Evolutionary conservation across 2,329 filamentous ascomycete genomes (phyloP).

Genomic region (Penicillium crustosum): DNA sequence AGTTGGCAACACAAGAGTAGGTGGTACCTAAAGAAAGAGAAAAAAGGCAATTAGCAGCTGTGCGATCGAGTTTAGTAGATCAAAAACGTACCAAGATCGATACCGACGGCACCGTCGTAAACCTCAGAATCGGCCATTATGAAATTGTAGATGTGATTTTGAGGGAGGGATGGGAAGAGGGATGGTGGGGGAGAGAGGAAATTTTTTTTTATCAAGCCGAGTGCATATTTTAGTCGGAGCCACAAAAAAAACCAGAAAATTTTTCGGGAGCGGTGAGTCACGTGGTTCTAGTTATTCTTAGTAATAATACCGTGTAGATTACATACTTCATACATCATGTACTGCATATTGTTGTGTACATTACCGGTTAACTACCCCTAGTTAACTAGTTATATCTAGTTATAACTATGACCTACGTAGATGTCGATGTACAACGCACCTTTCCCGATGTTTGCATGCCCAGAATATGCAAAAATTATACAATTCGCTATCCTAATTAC

Average conservation of each 20-base stretch:
- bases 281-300: constrained; percentile 12
- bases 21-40: constrained; percentile 72
- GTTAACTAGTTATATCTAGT: no score
- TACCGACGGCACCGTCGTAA: constrained; percentile 99
- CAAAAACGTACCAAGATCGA: constrained; percentile 89
- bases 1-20: constrained; percentile 99
- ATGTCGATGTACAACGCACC: no score
- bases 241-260: constrained; percentile 28
- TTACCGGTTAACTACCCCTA: no score
- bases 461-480: not conserved
- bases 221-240: constrained; percentile 20
- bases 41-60: constrained; percentile 10
- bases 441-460: no score
- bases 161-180: constrained; percentile 22
- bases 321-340: no score
- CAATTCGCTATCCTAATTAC: not conserved
- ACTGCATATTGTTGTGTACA: no score
- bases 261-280: constrained; percentile 28
- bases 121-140: constrained; percentile 48
- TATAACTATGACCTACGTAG: no score
- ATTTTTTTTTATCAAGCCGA: constrained; percentile 30
- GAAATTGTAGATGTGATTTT: constrained; percentile 21
- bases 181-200: constrained; percentile 28
- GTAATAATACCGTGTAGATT: no score
- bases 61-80: constrained; percentile 2